phyloP scores from a whole-genome alignment of 208 protist genomes.

The Wallacemonas sp. region DNA sequence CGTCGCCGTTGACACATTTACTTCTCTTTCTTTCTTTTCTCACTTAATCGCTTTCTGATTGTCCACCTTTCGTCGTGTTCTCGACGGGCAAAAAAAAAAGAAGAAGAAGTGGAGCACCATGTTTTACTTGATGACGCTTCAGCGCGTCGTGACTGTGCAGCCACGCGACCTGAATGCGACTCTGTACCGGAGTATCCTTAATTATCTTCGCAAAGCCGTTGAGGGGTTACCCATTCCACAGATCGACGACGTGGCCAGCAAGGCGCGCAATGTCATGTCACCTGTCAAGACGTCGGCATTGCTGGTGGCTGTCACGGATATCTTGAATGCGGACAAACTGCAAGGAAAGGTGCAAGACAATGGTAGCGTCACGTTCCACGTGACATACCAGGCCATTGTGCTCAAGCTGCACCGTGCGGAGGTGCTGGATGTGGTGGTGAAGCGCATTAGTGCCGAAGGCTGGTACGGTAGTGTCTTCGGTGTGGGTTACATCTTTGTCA shows the following conservation, averaged over 20 bases:
- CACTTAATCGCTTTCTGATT: neutral
- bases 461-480: conserved; percentile 77
- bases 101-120: conserved; percentile 24
- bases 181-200: conserved; percentile 64
- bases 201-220: conserved; percentile 69
- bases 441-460: conserved; percentile 62
- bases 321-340: conserved; percentile 63
- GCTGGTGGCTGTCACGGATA: conserved; percentile 81
- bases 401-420: conserved; percentile 83
- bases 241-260: conserved; percentile 38
- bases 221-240: conserved; percentile 71
- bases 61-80: neutral
- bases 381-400: conserved; percentile 83
- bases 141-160: conserved; percentile 69
- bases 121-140: conserved; percentile 83
- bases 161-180: conserved; percentile 62
- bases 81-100: neutral
- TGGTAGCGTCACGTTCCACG: conserved; percentile 71
- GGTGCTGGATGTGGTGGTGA: conserved; percentile 80
- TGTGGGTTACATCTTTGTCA: conserved; percentile 78
- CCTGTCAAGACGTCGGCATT: conserved; percentile 67
- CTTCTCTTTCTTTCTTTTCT: conserved; percentile 9
- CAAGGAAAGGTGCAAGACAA: conserved; percentile 80
- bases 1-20: no score
- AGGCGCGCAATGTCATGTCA: conserved; percentile 29